These are phyloP conservation scores for Globisporangium acanthophoron DNA, from an alignment of 352 stramenopile genomes.

Conservation along the genomic window DNA sequence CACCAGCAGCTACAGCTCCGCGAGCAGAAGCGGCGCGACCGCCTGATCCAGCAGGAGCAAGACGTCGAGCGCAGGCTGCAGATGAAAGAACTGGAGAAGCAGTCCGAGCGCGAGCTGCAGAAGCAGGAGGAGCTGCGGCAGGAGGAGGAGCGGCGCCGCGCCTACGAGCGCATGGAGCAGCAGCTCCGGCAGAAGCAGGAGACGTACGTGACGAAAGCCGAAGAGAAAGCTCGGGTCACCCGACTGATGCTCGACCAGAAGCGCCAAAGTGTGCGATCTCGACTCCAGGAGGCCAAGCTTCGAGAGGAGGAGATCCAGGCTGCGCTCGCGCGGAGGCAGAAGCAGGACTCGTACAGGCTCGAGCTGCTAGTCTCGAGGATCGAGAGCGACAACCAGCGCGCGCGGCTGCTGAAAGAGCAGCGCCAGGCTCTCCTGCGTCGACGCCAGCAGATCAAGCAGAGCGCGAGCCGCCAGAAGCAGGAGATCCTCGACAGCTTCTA, in stretches of 20 bases:
- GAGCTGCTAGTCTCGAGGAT: slow-evolving; percentile 59
- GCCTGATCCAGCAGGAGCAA: slow-evolving; percentile 42
- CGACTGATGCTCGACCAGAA: slow-evolving; percentile 54
- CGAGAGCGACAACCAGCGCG: slow-evolving; percentile 53
- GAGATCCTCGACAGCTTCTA: slow-evolving; percentile 77
- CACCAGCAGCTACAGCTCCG: slow-evolving; percentile 52
- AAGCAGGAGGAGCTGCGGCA: slow-evolving; percentile 42
- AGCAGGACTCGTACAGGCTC: slow-evolving; percentile 54
- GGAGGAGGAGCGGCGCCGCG: slow-evolving; percentile 40
- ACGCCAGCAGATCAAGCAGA: slow-evolving; percentile 63
- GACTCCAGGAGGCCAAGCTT: slow-evolving; percentile 66
- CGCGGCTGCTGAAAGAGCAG: slow-evolving; percentile 48
- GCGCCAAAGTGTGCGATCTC: slow-evolving; percentile 31
- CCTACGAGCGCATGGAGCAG: slow-evolving; percentile 63
- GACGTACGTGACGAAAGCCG: slow-evolving; percentile 30
- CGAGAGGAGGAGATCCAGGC: slow-evolving; percentile 76
- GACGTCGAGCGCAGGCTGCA: slow-evolving; percentile 35
- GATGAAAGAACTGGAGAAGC: slow-evolving; percentile 43
- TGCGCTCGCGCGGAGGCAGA: slow-evolving; percentile 47
- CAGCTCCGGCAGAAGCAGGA: slow-evolving; percentile 41
- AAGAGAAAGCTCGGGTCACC: slow-evolving; percentile 49
- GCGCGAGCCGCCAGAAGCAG: slow-evolving; percentile 50
- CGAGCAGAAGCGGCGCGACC: slow-evolving; percentile 45
- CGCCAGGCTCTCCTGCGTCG: slow-evolving; percentile 46
- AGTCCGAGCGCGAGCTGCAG: slow-evolving; percentile 39